phyloP scores from a whole-genome alignment of 139 green algal species.

The Mesostigma viride region DNA sequence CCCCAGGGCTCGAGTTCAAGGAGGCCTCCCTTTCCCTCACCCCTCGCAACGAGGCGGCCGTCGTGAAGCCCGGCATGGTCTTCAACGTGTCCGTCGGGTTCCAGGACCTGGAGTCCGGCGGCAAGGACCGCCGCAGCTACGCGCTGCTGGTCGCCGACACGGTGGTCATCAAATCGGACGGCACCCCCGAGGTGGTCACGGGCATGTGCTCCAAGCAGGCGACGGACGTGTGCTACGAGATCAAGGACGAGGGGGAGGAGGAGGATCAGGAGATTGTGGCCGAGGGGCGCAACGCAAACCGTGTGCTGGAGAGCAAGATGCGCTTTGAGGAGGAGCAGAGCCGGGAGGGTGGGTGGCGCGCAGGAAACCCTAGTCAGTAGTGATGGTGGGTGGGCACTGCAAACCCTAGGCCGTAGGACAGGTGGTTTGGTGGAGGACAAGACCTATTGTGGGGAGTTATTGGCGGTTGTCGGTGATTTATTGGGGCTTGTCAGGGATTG shows the following conservation, averaged over 20 bases:
- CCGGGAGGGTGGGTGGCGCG: background rate
- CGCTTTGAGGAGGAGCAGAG: conserved; percentile 8
- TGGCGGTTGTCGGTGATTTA: no score
- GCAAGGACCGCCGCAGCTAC: no score
- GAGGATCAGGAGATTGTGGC: conserved; percentile 19
- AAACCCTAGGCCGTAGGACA: no score
- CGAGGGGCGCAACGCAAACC: background rate
- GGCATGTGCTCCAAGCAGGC: no score
- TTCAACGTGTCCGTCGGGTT: conserved; percentile 54
- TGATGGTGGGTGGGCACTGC: no score
- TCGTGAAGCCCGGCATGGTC: conserved; percentile 41
- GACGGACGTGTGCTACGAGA: conserved; percentile 21
- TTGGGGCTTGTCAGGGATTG: no score
- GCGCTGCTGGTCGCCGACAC: conserved; percentile 81
- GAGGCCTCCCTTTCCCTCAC: conserved; percentile 34
- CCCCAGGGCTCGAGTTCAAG: conserved; percentile 30
- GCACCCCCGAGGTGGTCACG: conserved; percentile 16
- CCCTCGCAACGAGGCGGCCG: conserved; percentile 37
- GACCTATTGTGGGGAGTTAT: no score
- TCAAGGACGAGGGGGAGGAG: conserved; percentile 42
- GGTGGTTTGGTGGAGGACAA: no score
- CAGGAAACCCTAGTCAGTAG: background rate
- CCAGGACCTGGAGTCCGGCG: no score
- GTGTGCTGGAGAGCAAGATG: background rate
- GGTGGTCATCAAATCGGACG: conserved; percentile 31